Percentiles rank a stretch among this genome's conserved stretches.
These are phyloP conservation scores for Euphorbia pulcherrima DNA, from an alignment of 345 rosid genomes.

Conservation along the genomic window DNA sequence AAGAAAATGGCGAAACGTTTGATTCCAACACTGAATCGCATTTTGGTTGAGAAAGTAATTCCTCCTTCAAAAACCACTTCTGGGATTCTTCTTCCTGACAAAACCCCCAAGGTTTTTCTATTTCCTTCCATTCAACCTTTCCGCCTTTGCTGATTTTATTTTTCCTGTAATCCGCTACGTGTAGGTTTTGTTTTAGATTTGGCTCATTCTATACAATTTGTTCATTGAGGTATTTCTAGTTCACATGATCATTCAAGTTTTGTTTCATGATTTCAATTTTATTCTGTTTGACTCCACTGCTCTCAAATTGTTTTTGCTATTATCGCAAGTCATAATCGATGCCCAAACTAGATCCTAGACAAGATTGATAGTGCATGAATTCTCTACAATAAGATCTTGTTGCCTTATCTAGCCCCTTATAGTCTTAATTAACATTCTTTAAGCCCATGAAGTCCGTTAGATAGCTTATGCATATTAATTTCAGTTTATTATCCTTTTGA, in stretches of 20 bases:
- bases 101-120: constrained; percentile 17
- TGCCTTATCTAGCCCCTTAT: background rate
- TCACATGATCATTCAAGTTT: too few relatives aligned
- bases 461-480: background rate
- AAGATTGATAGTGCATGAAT: background rate
- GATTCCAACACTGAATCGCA: constrained; percentile 21
- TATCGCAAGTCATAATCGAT: too few relatives aligned
- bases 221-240: too few relatives aligned
- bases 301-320: background rate
- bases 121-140: background rate
- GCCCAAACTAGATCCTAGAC: too few relatives aligned
- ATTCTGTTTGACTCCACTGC: background rate
- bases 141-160: too few relatives aligned
- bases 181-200: too few relatives aligned
- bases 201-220: too few relatives aligned
- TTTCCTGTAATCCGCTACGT: too few relatives aligned
- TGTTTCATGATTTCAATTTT: too few relatives aligned
- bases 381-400: background rate
- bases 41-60: constrained; percentile 29
- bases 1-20: constrained; percentile 23
- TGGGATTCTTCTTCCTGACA: constrained; percentile 27
- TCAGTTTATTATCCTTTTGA: background rate
- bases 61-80: constrained; percentile 26
- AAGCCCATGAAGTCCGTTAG: too few relatives aligned
- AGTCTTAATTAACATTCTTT: background rate